Percentiles rank a stretch among this genome's conserved stretches.
Conservation (phyloP, 306 rosid species). For the Cucurbita argyrosperma region DNA sequence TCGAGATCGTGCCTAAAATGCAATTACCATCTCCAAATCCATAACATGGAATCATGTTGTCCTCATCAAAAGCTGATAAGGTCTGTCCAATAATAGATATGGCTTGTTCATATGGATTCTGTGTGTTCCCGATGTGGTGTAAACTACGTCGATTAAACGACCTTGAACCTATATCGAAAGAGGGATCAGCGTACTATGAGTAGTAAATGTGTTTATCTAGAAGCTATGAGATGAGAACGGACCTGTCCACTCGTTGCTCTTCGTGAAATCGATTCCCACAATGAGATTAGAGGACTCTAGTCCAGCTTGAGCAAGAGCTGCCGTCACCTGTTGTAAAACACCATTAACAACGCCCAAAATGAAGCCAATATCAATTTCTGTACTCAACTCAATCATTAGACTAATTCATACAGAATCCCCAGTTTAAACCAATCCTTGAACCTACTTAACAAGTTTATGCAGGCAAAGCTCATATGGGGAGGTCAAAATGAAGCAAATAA, state of each 20-base stretch:
- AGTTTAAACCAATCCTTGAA: background rate
- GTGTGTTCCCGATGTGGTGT: conserved; percentile 57
- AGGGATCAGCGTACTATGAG: background rate
- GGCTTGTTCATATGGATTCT: conserved; percentile 75
- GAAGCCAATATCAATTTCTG: background rate
- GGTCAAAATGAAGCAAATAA: background rate
- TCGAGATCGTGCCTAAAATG: background rate
- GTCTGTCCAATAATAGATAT: conserved; percentile 78
- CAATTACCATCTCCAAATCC: conserved; percentile 86
- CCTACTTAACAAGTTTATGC: background rate
- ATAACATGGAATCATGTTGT: conserved; percentile 78
- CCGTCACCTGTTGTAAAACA: conserved; percentile 40
- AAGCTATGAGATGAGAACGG: conserved; percentile 7
- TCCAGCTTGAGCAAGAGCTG: conserved; percentile 78
- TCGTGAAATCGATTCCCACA: conserved; percentile 88
- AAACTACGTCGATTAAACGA: conserved; percentile 72
- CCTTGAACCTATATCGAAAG: conserved; percentile 33
- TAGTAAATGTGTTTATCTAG: background rate
- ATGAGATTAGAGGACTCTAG: conserved; percentile 85
- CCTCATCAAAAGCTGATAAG: conserved; percentile 59
- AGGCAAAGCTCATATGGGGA: background rate
- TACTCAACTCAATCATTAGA: background rate
- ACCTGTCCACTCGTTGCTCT: conserved; percentile 93
- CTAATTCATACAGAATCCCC: background rate
- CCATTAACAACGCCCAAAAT: background rate